phyloP scores from a whole-genome alignment of 163 green algal species.

The Volvox carteri region DNA sequence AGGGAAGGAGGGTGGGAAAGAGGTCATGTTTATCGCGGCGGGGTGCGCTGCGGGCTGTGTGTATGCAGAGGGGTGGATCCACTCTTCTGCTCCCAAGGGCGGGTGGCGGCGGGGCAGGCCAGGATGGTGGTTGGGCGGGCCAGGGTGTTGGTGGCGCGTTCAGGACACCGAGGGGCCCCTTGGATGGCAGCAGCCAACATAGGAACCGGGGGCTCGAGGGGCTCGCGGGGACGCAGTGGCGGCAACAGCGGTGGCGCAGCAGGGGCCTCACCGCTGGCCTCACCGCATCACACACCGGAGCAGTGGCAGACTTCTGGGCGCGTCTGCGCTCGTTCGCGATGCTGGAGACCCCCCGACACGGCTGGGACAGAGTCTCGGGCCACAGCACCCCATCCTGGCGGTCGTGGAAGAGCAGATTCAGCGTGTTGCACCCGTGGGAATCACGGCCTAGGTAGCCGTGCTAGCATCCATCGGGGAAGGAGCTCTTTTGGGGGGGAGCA shows the following conservation, averaged over 20 bases:
- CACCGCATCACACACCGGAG: background rate
- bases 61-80: background rate
- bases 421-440: too few species aligned
- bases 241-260: too few species aligned
- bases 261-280: too few species aligned
- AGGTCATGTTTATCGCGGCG: too few species aligned
- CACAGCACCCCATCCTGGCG: too few species aligned
- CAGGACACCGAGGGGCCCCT: background rate
- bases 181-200: background rate
- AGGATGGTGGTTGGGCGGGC: background rate
- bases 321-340: background rate
- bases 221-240: background rate
- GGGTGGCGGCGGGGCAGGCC: background rate
- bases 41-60: too few species aligned
- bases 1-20: background rate
- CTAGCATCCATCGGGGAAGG: too few species aligned
- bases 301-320: background rate
- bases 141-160: background rate
- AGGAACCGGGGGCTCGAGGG: background rate
- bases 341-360: background rate
- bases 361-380: too few species aligned
- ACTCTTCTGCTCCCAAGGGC: background rate
- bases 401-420: too few species aligned
- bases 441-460: too few species aligned
- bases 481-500: too few species aligned